phyloP scores from a whole-genome alignment of 192 early-diverging fungal genomes.

The Rhizophagus clarus region DNA sequence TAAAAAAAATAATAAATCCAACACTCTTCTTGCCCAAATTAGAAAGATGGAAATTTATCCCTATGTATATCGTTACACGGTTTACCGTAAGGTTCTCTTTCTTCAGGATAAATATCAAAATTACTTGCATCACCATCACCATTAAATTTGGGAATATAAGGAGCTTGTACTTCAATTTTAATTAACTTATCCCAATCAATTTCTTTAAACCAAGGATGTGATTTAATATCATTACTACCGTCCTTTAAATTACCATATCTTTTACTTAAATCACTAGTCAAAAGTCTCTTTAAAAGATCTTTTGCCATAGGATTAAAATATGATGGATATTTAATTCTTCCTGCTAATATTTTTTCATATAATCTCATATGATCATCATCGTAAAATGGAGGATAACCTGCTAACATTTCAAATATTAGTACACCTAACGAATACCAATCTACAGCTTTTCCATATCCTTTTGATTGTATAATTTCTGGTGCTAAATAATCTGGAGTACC shows the following conservation, averaged over 20 bases:
- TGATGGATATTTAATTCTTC: conserved; percentile 82
- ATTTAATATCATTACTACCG: conserved; percentile 89
- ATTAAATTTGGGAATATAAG: conserved; percentile 80
- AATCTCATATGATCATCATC: conserved; percentile 92
- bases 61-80: conserved; percentile 21
- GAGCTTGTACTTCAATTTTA: conserved; percentile 74
- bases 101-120: conserved; percentile 95
- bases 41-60: conserved; percentile 29
- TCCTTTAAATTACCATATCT: conserved; percentile 86
- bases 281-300: conserved; percentile 81
- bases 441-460: conserved; percentile 89
- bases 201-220: conserved; percentile 93
- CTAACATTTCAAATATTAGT: conserved; percentile 94
- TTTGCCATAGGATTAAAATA: conserved; percentile 81
- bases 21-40: neutral
- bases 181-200: conserved; percentile 87
- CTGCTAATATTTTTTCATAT: conserved; percentile 91
- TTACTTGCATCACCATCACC: conserved; percentile 90
- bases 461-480: conserved; percentile 89
- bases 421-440: conserved; percentile 97
- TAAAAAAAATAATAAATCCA: no score
- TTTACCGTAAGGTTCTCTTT: conserved; percentile 83
- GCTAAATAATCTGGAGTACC: conserved; percentile 87
- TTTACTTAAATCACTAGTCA: conserved; percentile 81
- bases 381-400: conserved; percentile 93